These are phyloP conservation scores for Begonia masoniana DNA, from an alignment of 306 rosid species.

Conservation along the genomic window DNA sequence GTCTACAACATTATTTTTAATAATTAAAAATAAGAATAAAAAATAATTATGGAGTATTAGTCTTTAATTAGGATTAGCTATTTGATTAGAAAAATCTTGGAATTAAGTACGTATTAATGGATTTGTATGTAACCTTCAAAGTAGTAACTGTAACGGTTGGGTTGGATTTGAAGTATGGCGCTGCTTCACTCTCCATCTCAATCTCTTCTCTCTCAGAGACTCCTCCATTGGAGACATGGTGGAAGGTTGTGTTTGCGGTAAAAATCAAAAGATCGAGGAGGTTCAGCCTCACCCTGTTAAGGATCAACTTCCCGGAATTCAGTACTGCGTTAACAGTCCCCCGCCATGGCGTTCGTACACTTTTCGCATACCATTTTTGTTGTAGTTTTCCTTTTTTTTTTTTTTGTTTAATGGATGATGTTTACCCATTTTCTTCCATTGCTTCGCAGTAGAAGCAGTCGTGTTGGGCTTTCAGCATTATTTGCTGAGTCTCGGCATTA, in stretches of 20 bases:
- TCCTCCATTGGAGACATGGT: neutral
- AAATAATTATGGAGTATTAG: too few species aligned
- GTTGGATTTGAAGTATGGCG: neutral
- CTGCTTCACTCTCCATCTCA: neutral
- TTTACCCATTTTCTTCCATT: too few species aligned
- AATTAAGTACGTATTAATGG: too few species aligned
- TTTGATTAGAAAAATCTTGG: too few species aligned
- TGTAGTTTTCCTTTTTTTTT: too few species aligned
- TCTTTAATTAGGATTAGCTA: too few species aligned
- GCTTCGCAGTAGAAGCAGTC: slow-evolving; percentile 49
- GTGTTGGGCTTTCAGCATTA: slow-evolving; percentile 86
- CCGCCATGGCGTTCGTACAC: slow-evolving; percentile 61
- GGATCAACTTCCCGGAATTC: slow-evolving; percentile 64
- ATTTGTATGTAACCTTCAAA: too few species aligned
- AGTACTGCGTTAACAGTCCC: slow-evolving; percentile 69
- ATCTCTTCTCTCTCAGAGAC: neutral
- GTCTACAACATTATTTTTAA: too few species aligned
- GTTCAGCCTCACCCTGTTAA: slow-evolving; percentile 33
- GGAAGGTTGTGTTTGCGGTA: neutral
- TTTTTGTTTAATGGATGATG: too few species aligned
- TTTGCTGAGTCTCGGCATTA: slow-evolving; percentile 56
- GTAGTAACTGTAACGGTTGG: neutral
- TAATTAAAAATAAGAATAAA: too few species aligned
- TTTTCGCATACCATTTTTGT: neutral
- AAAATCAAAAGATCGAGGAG: slow-evolving; percentile 20